A percentile compares a stretch with the other conserved stretches of the same genome.
These are phyloP conservation scores for Fraxinus baroniana DNA, from an alignment of 305 asterid species.

Conservation along the genomic window DNA sequence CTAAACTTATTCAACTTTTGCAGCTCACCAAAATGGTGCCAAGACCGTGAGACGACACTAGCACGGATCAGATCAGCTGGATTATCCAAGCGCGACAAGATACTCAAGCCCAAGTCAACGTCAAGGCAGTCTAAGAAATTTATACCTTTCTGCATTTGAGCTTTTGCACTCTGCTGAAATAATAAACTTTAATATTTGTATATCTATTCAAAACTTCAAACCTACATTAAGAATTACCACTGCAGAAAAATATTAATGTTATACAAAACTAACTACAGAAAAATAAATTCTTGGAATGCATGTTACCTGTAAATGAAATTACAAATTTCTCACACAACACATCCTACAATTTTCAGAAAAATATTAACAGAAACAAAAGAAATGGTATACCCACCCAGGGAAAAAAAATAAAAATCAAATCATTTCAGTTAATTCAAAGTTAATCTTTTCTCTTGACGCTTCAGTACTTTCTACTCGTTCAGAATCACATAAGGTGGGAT, in stretches of 20 bases:
- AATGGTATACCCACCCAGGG: not conserved
- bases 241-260: not conserved
- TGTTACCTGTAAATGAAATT: not conserved
- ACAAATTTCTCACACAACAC: not conserved
- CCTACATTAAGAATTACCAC: constrained; percentile 12
- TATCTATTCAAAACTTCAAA: not conserved
- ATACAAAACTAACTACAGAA: not conserved
- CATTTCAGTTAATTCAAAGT: not conserved
- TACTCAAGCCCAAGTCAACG: constrained; percentile 21
- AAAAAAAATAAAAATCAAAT: no score
- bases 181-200: not conserved
- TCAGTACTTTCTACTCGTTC: not conserved
- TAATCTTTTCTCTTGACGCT: not conserved
- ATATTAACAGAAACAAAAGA: not conserved
- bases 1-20: not conserved
- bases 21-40: constrained; percentile 43
- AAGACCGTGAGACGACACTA: constrained; percentile 35
- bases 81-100: constrained; percentile 36
- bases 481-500: not conserved
- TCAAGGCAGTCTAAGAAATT: constrained; percentile 30
- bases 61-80: constrained; percentile 45
- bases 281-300: not conserved
- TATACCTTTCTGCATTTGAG: constrained; percentile 21
- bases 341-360: not conserved
- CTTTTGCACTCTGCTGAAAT: not conserved